Evolutionary conservation across 2,329 filamentous ascomycete species (phyloP), one percentile per base, ranked within the genome.

Genomic region (Scopulariopsis brevicaulis): DNA sequence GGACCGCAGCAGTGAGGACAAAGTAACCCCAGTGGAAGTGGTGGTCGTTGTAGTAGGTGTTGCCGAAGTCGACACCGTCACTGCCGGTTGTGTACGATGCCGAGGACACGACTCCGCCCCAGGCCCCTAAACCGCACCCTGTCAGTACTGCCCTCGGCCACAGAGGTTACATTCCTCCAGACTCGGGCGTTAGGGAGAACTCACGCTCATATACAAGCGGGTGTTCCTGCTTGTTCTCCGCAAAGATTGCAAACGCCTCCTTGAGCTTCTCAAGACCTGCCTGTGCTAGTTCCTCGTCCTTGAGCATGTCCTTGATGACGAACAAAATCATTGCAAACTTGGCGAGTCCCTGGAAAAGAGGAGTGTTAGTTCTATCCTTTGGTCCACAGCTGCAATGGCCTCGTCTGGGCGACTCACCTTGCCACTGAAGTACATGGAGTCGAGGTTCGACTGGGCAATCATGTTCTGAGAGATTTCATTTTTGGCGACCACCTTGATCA

Each of bases 361-460:
- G 14, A 11, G 12, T 50, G 46, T 50, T 14, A 50, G 46, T 8
- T 20, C 7, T 20, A 8, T 22, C 11, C 4, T 7, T 4, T 8
- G n/a, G 14, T 22, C 8, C 12, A 22, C n/a, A 24, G 22, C n/a
- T n/a, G 12, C 12, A 22, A n/a, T 8, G 15, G n/a, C 43, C 37
- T 46, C 15, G 40, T 6, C 12, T 20, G 28, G 37, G 53, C 14
- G 8, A 60, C 70, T 63, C 60, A 80, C 87, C 77, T 93, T 97
- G 64, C 94, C 94, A 64, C 88, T 89, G 70, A 87, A 96, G 71
- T 97, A 97, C 84, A 96, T 92, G 43, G 90, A 96, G 67, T 93
- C 82, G 40, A 89, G 75, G 62, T 94, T 82, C 5, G 84, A 83
- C 66, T 94, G 86, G 0, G 75, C 74, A n/a, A 76, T 70, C 70